phyloP scores from a whole-genome alignment of 768 basidiomycete genomes.

The Vishniacozyma victoriae region DNA sequence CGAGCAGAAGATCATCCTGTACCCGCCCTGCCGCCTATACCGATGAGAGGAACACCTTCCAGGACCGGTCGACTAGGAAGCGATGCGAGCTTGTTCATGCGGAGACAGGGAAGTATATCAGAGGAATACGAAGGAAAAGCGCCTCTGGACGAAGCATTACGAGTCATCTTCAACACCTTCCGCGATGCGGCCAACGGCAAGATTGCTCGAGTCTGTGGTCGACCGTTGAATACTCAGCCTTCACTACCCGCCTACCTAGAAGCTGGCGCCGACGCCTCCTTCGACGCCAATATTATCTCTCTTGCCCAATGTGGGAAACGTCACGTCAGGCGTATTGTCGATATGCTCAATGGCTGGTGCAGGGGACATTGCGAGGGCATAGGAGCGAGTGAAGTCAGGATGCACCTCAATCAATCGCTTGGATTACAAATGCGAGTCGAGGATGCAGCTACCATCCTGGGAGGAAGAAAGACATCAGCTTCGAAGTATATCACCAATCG shows the following conservation, averaged over 20 bases:
- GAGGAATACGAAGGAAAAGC: constrained; percentile 71
- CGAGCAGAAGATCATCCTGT: constrained; percentile 28
- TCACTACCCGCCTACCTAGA: constrained; percentile 65
- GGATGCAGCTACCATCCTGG: constrained; percentile 41
- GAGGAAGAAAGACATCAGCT: constrained; percentile 53
- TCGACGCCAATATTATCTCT: constrained; percentile 78
- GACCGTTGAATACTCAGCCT: constrained; percentile 63
- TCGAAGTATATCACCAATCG: constrained; percentile 87
- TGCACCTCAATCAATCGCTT: constrained; percentile 31
- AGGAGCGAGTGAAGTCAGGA: constrained; percentile 36
- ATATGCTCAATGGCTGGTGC: constrained; percentile 81
- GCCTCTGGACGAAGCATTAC: constrained; percentile 80
- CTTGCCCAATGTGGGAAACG: constrained; percentile 80
- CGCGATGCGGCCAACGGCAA: constrained; percentile 72
- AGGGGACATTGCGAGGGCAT: constrained; percentile 61
- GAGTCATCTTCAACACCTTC: constrained; percentile 81
- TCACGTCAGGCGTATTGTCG: constrained; percentile 74
- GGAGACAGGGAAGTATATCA: constrained; percentile 23
- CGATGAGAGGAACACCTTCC: constrained; percentile 21
- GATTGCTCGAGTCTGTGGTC: constrained; percentile 66
- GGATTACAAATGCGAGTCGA: constrained; percentile 30
- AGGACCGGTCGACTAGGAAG: constrained; percentile 30
- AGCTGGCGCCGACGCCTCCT: constrained; percentile 63
- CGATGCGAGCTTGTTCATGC: constrained; percentile 21
- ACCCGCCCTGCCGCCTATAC: constrained; percentile 36